A percentile compares a stretch with the other conserved stretches of the same genome.
These are phyloP conservation scores for Simmondsia chinensis DNA, from an alignment of 148 eudicot genomes.

Conservation along the genomic window DNA sequence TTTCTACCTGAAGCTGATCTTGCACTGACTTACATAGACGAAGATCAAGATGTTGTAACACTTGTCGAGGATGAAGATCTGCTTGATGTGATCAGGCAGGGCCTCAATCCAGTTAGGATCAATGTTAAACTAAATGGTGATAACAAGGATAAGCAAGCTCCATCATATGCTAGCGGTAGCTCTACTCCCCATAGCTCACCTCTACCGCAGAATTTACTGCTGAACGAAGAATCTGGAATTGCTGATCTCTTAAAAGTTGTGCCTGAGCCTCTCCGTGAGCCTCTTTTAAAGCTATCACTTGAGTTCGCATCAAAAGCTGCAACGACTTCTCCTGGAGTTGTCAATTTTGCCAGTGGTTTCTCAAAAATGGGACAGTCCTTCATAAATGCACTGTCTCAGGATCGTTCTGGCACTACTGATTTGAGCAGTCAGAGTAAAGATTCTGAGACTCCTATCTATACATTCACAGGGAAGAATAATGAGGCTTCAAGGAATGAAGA, in stretches of 20 bases:
- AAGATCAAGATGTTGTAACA: conserved; percentile 68
- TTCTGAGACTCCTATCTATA: not conserved
- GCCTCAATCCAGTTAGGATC: conserved; percentile 68
- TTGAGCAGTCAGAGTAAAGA: not conserved
- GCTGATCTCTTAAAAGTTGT: conserved; percentile 36
- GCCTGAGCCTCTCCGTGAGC: conserved; percentile 42
- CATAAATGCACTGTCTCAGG: conserved; percentile 19
- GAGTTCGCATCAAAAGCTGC: conserved; percentile 42
- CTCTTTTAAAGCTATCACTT: conserved; percentile 27
- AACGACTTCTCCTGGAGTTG: conserved; percentile 32
- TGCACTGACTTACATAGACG: conserved; percentile 64
- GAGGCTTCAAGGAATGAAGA: conserved; percentile 15
- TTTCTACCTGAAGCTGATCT: conserved; percentile 41
- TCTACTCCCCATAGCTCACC: conserved; percentile 34
- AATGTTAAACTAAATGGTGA: conserved; percentile 37
- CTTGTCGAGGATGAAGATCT: conserved; percentile 83
- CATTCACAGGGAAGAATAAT: not conserved
- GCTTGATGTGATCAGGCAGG: conserved; percentile 59
- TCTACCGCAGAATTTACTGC: conserved; percentile 12
- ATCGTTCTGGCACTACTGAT: conserved; percentile 5
- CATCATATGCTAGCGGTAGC: conserved; percentile 26
- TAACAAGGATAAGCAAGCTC: conserved; percentile 19
- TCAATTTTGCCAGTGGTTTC: conserved; percentile 33
- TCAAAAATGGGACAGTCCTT: conserved; percentile 26
- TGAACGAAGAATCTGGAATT: conserved; percentile 15